These are phyloP conservation scores for Leishmania tarentolae DNA, from an alignment of 208 protist genomes.

Conservation along the genomic window DNA sequence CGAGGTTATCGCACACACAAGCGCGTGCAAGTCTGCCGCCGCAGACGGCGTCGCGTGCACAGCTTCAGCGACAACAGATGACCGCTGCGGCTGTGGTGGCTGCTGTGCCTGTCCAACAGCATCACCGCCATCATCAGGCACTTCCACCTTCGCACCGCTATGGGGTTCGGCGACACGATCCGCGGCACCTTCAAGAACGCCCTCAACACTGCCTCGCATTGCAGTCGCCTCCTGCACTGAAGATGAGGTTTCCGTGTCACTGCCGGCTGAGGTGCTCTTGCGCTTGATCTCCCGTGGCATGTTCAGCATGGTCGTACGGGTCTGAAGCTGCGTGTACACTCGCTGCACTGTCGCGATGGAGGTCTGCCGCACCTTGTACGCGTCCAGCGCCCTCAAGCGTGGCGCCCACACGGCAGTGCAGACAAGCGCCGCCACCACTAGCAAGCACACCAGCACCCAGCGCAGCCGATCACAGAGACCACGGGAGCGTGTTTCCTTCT, in stretches of 20 bases:
- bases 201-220: not conserved
- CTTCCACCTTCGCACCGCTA: not conserved
- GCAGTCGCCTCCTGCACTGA: not conserved
- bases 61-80: not conserved
- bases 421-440: slow-evolving; percentile 10
- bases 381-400: not conserved
- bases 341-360: not conserved
- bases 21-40: not conserved
- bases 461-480: not conserved
- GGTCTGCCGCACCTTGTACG: not conserved
- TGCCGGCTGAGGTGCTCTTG: not conserved
- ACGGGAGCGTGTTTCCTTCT: not conserved
- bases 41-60: not conserved
- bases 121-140: not conserved
- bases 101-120: not conserved
- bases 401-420: slow-evolving; percentile 8
- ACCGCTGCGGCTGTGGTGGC: not conserved
- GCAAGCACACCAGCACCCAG: not conserved
- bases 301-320: slow-evolving; percentile 10
- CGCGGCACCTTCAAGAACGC: not conserved
- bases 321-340: slow-evolving; percentile 15
- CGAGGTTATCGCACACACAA: slow-evolving; percentile 29
- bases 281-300: slow-evolving; percentile 24
- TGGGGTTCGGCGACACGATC: not conserved
- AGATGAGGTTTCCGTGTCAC: not conserved